Evolutionary conservation across 495 filamentous ascomycete species (phyloP), one percentile per base, ranked within the genome.

Genomic region (Penicillium odoratum): DNA sequence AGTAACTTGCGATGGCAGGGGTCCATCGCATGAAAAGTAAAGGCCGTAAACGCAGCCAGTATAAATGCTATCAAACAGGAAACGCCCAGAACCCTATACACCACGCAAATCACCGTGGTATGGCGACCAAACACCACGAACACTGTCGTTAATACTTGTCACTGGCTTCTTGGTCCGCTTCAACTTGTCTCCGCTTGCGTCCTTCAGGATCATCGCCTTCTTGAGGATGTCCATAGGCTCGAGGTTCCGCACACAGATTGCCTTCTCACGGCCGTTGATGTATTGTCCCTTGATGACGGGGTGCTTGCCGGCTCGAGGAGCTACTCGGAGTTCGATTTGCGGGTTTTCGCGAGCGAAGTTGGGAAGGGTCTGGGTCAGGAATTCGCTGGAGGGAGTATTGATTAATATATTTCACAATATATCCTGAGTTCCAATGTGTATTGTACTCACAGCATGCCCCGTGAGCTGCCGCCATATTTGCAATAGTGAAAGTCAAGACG

Each of bases 401-500:
- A 34, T 55, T 16, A 42, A 31, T 40, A 44, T 2, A 31, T 16
- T 15, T 11, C 9, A 44, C n/a, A 34, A 9, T 5, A 48, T 38
- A 60, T 9, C n/a, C 28, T 29, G n/a, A 38, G 38, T 33, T 57
- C 51, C 1, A 16, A 50, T 47, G 15, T 52, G 44, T 52, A 13
- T 11, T 13, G n/a, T 46, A 76, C 85, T 63, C 78, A 96, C 92
- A 93, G 92, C 92, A 98, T 97, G 69, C 94, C 94, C 57, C 76
- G 82, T 34, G 93, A 97, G 73, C 88, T 92, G 61, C 93, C 94
- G 6, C 88, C 90, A 82, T 86, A 91, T 79, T 97, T 92, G 79
- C 94, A 97, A 80, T 96, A 98, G 75, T 96, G 90, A 67, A 98
- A 89, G 69, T 96, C 90, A 69, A 98, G 81, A 60, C 88, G 88